Evolutionary conservation across 306 rosid genomes (phyloP).

Genomic region (Abrus pulchellus): DNA sequence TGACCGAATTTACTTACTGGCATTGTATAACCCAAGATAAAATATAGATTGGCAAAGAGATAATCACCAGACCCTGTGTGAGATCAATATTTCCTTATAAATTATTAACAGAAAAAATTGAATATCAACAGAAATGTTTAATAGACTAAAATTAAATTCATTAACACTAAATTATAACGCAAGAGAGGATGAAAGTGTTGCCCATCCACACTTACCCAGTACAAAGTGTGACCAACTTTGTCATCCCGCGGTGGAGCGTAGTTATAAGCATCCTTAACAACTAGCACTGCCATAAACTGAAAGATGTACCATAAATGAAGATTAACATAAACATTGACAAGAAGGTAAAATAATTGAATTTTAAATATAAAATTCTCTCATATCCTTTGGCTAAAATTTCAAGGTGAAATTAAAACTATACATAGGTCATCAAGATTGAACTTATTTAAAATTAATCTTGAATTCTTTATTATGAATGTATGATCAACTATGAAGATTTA

Average conservation of each 20-base stretch:
- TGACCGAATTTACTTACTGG: constrained; percentile 34
- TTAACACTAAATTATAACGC: background rate
- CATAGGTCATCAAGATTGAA: background rate
- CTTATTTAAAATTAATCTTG: background rate
- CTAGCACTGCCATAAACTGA: constrained; percentile 21
- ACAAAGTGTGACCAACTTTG: background rate
- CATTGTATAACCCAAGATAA: constrained; percentile 31
- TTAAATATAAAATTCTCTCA: background rate
- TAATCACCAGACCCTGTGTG: constrained; percentile 23
- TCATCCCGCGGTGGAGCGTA: constrained; percentile 41
- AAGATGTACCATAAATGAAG: too few relatives aligned
- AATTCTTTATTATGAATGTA: background rate
- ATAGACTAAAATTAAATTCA: background rate
- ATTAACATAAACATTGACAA: background rate
- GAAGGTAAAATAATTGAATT: background rate
- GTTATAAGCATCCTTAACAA: constrained; percentile 35
- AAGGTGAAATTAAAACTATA: background rate
- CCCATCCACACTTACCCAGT: constrained; percentile 31
- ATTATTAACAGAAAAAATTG: background rate
- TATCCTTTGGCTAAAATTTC: background rate
- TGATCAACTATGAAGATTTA: background rate
- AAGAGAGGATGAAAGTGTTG: background rate
- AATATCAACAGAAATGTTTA: background rate
- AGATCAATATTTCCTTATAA: background rate
- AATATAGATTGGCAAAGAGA: background rate